These are phyloP conservation scores for Crotalaria pallida DNA, from an alignment of 306 rosid genomes.

Conservation along the genomic window DNA sequence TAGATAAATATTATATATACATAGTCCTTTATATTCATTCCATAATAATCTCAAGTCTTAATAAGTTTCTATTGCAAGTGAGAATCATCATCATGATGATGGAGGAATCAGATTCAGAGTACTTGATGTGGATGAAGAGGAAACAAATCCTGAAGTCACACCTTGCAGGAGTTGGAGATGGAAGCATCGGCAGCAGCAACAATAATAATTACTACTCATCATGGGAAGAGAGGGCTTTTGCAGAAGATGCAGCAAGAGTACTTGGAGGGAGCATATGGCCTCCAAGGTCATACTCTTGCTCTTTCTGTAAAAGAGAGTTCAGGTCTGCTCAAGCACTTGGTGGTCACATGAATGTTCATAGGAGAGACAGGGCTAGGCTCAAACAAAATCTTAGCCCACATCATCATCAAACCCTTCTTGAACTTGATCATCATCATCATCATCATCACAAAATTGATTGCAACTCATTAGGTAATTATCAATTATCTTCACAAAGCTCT, in stretches of 20 bases:
- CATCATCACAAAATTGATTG: constrained; percentile 7
- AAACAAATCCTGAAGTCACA: constrained; percentile 25
- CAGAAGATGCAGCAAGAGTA: constrained; percentile 58
- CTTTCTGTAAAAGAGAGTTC: constrained; percentile 76
- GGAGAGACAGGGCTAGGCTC: constrained; percentile 84
- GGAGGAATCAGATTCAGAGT: constrained; percentile 26
- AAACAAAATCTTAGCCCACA: constrained; percentile 39
- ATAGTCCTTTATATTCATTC: too few relatives aligned
- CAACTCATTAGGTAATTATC: constrained; percentile 25
- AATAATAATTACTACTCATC: background rate
- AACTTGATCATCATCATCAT: background rate
- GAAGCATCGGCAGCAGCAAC: too few relatives aligned
- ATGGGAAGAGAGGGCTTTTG: constrained; percentile 91
- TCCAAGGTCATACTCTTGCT: constrained; percentile 77
- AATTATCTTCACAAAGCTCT: constrained; percentile 11
- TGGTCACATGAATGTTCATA: constrained; percentile 94
- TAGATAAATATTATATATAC: background rate
- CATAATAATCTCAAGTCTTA: too few relatives aligned
- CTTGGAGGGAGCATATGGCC: constrained; percentile 79
- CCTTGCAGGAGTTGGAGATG: constrained; percentile 2
- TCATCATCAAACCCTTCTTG: background rate
- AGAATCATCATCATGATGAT: constrained; percentile 18
- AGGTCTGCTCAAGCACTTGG: constrained; percentile 97
- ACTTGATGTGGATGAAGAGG: constrained; percentile 37
- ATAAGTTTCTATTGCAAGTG: constrained; percentile 7